phyloP scores from a whole-genome alignment of 2,329 filamentous ascomycete genomes.

The Sodiomyces alkalinus region DNA sequence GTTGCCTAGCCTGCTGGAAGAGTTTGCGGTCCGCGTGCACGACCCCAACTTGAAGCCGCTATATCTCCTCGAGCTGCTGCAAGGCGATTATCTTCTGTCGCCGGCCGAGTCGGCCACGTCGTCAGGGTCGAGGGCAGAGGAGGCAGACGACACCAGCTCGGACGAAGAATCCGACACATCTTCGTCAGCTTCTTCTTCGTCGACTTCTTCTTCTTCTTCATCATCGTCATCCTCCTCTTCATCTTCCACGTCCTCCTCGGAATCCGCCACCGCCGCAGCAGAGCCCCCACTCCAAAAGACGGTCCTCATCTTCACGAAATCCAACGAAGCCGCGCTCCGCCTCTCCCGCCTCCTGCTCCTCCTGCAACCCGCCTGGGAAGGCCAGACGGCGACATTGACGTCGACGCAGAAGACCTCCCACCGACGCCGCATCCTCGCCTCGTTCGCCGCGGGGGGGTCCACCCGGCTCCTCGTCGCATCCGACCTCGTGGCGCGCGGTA shows the following conservation, averaged over 20 bases:
- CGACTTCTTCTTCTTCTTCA: conserved; percentile 15
- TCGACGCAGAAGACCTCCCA: conserved; percentile 62
- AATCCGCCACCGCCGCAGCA: conserved; percentile 14
- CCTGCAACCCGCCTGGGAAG: conserved; percentile 42
- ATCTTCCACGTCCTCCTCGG: conserved; percentile 17
- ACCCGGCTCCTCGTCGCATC: conserved; percentile 73
- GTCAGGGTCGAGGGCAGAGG: conserved; percentile 5
- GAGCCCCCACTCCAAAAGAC: conserved; percentile 22
- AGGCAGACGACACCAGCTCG: conserved; percentile 16
- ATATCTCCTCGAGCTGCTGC: conserved; percentile 66
- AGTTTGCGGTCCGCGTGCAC: conserved; percentile 52
- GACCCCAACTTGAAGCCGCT: conserved; percentile 64
- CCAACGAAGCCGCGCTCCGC: conserved; percentile 75
- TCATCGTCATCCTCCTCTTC: conserved; percentile 13
- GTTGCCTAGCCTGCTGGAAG: conserved; percentile 47
- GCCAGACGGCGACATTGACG: conserved; percentile 53
- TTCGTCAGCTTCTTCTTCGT: conserved; percentile 14
- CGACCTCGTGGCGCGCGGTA: conserved; percentile 81
- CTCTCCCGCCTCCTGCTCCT: conserved; percentile 65
- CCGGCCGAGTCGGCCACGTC: conserved; percentile 9
- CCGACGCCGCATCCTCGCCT: conserved; percentile 49
- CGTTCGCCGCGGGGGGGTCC: conserved; percentile 46
- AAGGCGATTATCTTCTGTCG: conserved; percentile 31
- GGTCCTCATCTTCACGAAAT: conserved; percentile 77
- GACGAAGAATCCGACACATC: conserved; percentile 19